Conservation (phyloP, 371 early-diverging fungal genomes). For the Apophysomyces ossiformis region DNA sequence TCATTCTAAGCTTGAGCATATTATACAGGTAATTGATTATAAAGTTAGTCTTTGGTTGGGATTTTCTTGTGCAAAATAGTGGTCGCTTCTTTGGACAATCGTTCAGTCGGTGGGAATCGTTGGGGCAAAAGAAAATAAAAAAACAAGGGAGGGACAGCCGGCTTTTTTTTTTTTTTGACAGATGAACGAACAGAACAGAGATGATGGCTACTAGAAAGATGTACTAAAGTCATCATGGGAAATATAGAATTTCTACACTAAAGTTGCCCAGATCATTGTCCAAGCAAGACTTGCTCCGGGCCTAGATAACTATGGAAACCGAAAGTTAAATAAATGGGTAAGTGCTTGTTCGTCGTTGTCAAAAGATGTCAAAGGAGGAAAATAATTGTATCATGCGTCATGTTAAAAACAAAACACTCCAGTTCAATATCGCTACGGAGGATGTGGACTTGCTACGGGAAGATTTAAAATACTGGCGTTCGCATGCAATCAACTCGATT, state of each 20-base stretch:
- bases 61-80: too few species aligned
- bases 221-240: too few species aligned
- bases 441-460: slow-evolving; percentile 73
- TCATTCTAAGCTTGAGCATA: slow-evolving; percentile 42
- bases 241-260: slow-evolving; percentile 62
- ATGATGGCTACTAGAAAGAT: too few species aligned
- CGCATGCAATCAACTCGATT: slow-evolving; percentile 35
- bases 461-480: slow-evolving; percentile 75
- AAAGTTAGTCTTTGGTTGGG: too few species aligned
- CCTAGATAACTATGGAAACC: slow-evolving; percentile 13
- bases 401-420: neutral
- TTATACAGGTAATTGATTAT: slow-evolving; percentile 35
- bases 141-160: neutral
- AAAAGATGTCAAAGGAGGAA: neutral
- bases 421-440: slow-evolving; percentile 84
- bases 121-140: neutral
- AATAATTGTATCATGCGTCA: neutral
- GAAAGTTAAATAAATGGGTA: slow-evolving; percentile 37
- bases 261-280: slow-evolving; percentile 65
- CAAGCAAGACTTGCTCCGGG: slow-evolving; percentile 43
- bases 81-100: too few species aligned
- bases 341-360: neutral
- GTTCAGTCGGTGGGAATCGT: neutral
- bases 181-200: too few species aligned
- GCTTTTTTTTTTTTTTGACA: too few species aligned